These are phyloP conservation scores for Trichoderma harzianum DNA, from an alignment of 2,329 filamentous ascomycete species.

Conservation along the genomic window DNA sequence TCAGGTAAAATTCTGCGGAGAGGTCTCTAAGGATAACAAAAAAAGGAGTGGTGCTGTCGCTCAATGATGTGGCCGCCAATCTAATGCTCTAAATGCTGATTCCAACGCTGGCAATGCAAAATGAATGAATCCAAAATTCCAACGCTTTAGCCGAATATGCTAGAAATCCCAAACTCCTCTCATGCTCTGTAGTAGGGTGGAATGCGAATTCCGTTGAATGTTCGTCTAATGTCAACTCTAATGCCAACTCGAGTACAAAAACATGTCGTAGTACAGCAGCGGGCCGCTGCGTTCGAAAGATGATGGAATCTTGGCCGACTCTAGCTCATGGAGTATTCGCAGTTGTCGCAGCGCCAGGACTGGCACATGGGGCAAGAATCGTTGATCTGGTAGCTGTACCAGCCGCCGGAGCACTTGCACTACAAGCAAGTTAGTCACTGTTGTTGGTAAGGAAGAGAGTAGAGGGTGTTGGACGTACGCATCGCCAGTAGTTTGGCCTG, in stretches of 20 bases:
- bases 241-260: background rate
- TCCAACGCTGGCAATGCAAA: conserved; percentile 6
- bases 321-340: conserved; percentile 22
- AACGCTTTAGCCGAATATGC: conserved; percentile 8
- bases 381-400: conserved; percentile 23
- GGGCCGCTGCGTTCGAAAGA: background rate
- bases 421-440: conserved; percentile 13
- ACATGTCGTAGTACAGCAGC: background rate
- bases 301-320: background rate
- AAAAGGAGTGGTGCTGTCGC: background rate
- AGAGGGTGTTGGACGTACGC: conserved; percentile 18
- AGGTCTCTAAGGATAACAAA: background rate
- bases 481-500: conserved; percentile 18
- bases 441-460: background rate
- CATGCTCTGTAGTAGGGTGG: conserved; percentile 4
- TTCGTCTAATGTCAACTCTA: conserved; percentile 1
- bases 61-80: background rate
- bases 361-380: conserved; percentile 23
- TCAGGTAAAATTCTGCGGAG: background rate
- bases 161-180: conserved; percentile 4
- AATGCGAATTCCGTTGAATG: background rate
- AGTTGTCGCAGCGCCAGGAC: conserved; percentile 22
- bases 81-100: conserved; percentile 4
- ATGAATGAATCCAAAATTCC: background rate
- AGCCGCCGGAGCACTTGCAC: conserved; percentile 24